Evolutionary conservation across 495 filamentous ascomycete genomes (phyloP).

Genomic region (Hyaloscypha bicolor): DNA sequence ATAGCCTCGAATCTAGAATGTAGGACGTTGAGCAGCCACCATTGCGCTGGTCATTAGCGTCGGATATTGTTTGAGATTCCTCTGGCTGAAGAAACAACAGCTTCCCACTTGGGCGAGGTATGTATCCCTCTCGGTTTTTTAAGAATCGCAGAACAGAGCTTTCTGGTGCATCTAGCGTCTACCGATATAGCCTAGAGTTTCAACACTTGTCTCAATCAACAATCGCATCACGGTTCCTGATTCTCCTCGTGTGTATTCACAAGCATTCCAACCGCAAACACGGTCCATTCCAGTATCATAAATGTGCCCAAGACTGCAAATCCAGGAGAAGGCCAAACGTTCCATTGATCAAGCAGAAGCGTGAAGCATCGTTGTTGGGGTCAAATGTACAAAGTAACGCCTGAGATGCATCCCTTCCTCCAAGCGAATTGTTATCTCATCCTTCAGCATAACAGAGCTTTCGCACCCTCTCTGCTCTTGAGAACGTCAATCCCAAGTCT

Average conservation of each 20-base stretch:
- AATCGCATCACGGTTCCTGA: neutral
- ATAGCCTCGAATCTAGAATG: too few relatives aligned
- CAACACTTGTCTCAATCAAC: neutral
- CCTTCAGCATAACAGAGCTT: constrained; percentile 23
- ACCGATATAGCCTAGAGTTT: neutral
- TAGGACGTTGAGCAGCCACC: too few relatives aligned
- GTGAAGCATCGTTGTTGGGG: constrained; percentile 25
- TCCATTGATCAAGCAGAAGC: constrained; percentile 25
- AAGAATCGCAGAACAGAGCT: neutral
- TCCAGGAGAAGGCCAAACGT: constrained; percentile 25
- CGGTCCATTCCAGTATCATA: neutral
- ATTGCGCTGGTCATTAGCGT: too few relatives aligned
- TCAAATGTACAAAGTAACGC: constrained; percentile 32
- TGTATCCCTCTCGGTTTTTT: neutral
- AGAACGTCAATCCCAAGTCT: constrained; percentile 29
- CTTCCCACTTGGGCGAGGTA: too few relatives aligned
- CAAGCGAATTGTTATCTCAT: constrained; percentile 29
- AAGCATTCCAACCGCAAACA: neutral
- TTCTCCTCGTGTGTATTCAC: neutral
- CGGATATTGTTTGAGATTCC: too few relatives aligned
- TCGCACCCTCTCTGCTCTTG: constrained; percentile 25
- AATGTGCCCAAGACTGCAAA: neutral
- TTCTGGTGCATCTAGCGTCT: neutral
- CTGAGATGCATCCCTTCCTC: constrained; percentile 35
- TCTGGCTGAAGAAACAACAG: too few relatives aligned